phyloP scores from a whole-genome alignment of 805 yeast species.

The Candida germanica region DNA sequence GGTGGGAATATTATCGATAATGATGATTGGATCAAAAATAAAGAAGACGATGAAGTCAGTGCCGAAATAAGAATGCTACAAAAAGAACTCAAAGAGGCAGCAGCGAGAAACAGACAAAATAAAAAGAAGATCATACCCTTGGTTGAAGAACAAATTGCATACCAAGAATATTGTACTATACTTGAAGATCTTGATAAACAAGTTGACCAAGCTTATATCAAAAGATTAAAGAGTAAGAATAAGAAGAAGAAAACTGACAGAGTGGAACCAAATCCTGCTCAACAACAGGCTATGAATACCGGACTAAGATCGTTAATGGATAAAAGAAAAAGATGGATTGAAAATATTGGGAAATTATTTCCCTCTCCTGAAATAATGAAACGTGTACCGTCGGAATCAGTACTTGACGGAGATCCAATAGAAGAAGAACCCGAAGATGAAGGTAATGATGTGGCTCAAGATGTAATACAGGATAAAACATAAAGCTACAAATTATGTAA shows the following conservation, averaged over 20 bases:
- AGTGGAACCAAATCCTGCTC: conserved; percentile 29
- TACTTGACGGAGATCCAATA: conserved; percentile 44
- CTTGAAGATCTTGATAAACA: conserved; percentile 94
- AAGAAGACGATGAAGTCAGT: conserved; percentile 93
- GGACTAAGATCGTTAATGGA: conserved; percentile 79
- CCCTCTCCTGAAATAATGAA: conserved; percentile 65
- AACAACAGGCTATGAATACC: conserved; percentile 71
- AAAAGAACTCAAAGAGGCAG: conserved; percentile 57
- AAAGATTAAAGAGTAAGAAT: conserved; percentile 73
- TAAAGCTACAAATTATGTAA: background rate
- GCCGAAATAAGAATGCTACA: conserved; percentile 78
- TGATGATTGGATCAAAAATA: conserved; percentile 70
- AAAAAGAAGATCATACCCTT: conserved; percentile 65
- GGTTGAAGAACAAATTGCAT: conserved; percentile 85
- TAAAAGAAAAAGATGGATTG: conserved; percentile 85
- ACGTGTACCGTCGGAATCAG: conserved; percentile 62
- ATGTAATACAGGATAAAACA: conserved; percentile 12
- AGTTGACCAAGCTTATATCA: conserved; percentile 88
- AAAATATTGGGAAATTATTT: conserved; percentile 85
- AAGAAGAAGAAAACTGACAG: conserved; percentile 52
- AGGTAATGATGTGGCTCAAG: conserved; percentile 21
- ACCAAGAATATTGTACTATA: conserved; percentile 89
- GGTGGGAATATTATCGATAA: conserved; percentile 41
- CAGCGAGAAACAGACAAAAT: conserved; percentile 61
- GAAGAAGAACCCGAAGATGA: conserved; percentile 35